Evolutionary conservation across 768 basidiomycete genomes (phyloP), one percentile per base, ranked within the genome.

Genomic region (Naematelia encephala): DNA sequence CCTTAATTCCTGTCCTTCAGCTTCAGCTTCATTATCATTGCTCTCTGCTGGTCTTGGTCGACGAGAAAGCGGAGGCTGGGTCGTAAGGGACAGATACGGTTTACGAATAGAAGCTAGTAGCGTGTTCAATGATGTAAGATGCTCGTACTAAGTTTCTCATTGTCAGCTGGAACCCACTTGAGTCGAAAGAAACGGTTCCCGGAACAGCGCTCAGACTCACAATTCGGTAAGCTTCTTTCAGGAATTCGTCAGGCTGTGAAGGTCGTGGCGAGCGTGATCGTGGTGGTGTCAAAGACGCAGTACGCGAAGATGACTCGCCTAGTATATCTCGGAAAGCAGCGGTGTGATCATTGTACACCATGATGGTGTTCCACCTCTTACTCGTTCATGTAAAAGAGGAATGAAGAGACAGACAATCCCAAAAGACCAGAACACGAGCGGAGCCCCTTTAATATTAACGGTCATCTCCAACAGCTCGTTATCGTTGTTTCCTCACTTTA

Each of bases 101-200:
- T 87, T 86, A 13, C 92, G 86, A 59, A 97, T 84, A 57, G 82
- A 81, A 29, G 81, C 74, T 44, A 98, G 82, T 83, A 93, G 77
- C 4, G 30, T 47, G 19, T 61, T 45, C 4, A 79, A 67, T 4
- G 68, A 63, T 13, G 48, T 13, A 8, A 77, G 64, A 61, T 77
- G 75, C 12, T 57, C 56, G 56, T 77, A 56, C 75, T 77, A 54
- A 27, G 13, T 16, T 12, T 34, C n/a, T 26, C 19, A 22, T 3
- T 50, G 22, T 27, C 48, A 50, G 8, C 14, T 46, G n/a, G n/a
- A n/a, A n/a, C n/a, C n/a, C n/a, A n/a, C n/a, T n/a, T n/a, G n/a
- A n/a, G n/a, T n/a, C n/a, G n/a, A n/a, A n/a, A n/a, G n/a, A n/a
- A n/a, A n/a, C n/a, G n/a, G n/a, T n/a, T n/a, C n/a, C n/a, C n/a